Evolutionary conservation across 352 stramenopile species (phyloP), one percentile per base, ranked within the genome.

Genomic region (Phytophthora tentaculata): DNA sequence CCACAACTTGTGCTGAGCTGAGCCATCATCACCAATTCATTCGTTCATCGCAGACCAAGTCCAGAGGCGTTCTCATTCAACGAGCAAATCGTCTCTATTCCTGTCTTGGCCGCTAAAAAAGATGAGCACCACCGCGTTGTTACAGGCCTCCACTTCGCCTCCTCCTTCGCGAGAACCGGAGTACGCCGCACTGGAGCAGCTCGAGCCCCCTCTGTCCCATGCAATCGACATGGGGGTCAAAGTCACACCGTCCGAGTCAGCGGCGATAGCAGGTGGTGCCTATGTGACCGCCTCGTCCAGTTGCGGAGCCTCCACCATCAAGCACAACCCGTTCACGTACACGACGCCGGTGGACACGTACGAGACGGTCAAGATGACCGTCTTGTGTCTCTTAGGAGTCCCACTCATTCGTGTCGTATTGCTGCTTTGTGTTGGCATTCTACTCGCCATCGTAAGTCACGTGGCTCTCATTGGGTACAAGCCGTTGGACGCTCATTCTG

Each of bases 271-370:
- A 9, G 64, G 9, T 17, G 64, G 57, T 17, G 63, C 64, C 10
- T 76, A 72, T 39, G 57, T 76, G n/a, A 69, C 69, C 0, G 62
- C 68, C 7, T 71, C 68, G 16, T 71, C 68, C 9, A 69, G 56
- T 12, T 71, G 56, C 41, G 56, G 50, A 0, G 47, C 53, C 4
- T 61, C 57, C 2, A 14, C 58, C 14, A 20, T 44, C 39, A 61
- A 65, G 64, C 59, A 66, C 47, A 92, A 91, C 51, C 81, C 84
- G 39, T 92, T 92, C 72, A 75, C 67, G 26, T 89, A 92, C 69
- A 69, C 76, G 19, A 80, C 80, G 19, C 81, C 67, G 16, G 75
- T 88, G 53, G 76, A 84, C 61, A 64, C 57, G 50, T 89, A 89
- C 74, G 84, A 92, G 58, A 74, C 58, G 39, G 26, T 69, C 68